Percentiles rank a stretch among this genome's conserved stretches.
phyloP scores from a whole-genome alignment of 2,329 filamentous ascomycete genomes.

The Teratosphaeria gauchensis region DNA sequence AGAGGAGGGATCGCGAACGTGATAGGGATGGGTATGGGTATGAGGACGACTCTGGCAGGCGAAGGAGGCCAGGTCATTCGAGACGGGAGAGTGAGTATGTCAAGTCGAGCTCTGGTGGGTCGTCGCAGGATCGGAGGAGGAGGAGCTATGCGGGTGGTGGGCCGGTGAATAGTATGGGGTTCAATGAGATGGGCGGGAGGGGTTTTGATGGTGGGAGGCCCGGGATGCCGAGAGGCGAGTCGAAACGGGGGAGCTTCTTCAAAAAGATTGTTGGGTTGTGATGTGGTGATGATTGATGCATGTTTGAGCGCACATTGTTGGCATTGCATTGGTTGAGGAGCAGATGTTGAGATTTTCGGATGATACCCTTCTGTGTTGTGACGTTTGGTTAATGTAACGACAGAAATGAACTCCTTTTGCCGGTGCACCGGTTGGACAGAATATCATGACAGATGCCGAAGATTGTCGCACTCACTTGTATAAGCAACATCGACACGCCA shows the following conservation, averaged over 20 bases:
- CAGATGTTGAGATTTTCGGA: neutral
- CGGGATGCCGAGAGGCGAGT: constrained; percentile 22
- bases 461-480: too few relatives aligned
- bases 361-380: neutral
- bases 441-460: too few relatives aligned
- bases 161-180: neutral
- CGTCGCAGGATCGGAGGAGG: constrained; percentile 15
- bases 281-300: neutral
- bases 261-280: constrained; percentile 33
- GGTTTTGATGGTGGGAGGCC: constrained; percentile 22
- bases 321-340: neutral
- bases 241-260: constrained; percentile 37
- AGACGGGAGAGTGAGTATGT: constrained; percentile 14
- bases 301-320: neutral
- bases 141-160: constrained; percentile 20
- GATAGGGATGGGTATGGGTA: constrained; percentile 13
- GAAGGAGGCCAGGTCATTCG: constrained; percentile 12
- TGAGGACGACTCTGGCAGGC: constrained; percentile 13
- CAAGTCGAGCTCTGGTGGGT: constrained; percentile 27
- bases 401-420: neutral
- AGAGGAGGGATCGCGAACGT: constrained; percentile 13
- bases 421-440: too few relatives aligned
- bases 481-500: too few relatives aligned
- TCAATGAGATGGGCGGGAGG: too few relatives aligned
- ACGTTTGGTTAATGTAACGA: neutral